Conservation (phyloP, 2,329 filamentous ascomycete genomes). For the Cladophialophora yegresii region DNA sequence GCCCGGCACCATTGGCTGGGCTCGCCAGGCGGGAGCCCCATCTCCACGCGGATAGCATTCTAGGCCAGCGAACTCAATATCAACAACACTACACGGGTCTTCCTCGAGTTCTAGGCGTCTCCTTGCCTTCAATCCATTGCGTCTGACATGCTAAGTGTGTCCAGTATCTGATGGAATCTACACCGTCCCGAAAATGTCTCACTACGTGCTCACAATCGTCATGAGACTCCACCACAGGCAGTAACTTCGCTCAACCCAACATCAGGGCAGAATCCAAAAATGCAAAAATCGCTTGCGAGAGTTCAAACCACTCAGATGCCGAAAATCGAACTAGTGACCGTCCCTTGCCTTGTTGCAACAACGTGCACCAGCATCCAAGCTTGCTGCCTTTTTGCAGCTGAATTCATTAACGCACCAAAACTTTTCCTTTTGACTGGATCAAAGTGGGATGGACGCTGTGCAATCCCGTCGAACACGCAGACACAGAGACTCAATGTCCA, state of each 20-base stretch:
- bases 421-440: conserved; percentile 7
- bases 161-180: background rate
- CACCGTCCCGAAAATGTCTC: background rate
- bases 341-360: background rate
- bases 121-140: background rate
- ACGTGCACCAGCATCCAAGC: background rate
- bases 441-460: background rate
- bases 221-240: background rate
- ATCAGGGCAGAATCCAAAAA: background rate
- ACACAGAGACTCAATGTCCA: background rate
- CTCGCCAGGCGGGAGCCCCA: background rate
- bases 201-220: background rate
- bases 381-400: background rate
- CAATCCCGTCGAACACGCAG: background rate
- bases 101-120: background rate
- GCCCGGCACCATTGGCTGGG: background rate
- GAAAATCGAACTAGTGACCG: background rate
- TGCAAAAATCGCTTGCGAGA: background rate
- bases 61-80: background rate
- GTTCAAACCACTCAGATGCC: background rate
- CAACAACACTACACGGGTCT: background rate
- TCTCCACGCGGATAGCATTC: background rate
- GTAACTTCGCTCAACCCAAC: background rate
- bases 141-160: background rate
- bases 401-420: conserved; percentile 12